Conservation (phyloP, 352 stramenopile species). For the Globisporangium heterothallicum region DNA sequence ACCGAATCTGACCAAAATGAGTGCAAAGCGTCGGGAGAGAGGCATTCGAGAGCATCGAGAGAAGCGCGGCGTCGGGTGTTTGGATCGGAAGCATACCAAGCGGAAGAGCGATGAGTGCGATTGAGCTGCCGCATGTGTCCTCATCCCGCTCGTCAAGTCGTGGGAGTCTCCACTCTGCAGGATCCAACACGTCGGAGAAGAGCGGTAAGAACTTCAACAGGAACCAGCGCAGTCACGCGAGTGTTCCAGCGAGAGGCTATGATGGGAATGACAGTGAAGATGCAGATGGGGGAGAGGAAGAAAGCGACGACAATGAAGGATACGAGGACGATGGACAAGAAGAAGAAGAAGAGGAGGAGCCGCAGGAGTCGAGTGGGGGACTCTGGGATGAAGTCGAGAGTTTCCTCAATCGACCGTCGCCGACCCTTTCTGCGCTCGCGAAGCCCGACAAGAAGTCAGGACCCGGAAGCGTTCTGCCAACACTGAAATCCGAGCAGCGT, state of each 20-base stretch:
- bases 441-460: slow-evolving; percentile 25
- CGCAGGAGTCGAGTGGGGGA: slow-evolving; percentile 36
- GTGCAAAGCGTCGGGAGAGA: too few species aligned
- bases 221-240: slow-evolving; percentile 19
- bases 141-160: slow-evolving; percentile 41
- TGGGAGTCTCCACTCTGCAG: slow-evolving; percentile 35
- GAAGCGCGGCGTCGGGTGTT: too few species aligned
- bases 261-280: slow-evolving; percentile 17
- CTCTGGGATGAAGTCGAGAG: slow-evolving; percentile 73
- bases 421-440: slow-evolving; percentile 37
- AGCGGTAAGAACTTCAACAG: slow-evolving; percentile 24
- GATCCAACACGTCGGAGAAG: slow-evolving; percentile 30
- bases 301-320: slow-evolving; percentile 10
- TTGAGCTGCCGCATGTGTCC: slow-evolving; percentile 49
- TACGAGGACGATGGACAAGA: slow-evolving; percentile 13
- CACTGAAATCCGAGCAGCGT: slow-evolving; percentile 20
- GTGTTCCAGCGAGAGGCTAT: not conserved
- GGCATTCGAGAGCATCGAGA: too few species aligned
- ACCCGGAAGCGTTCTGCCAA: slow-evolving; percentile 32
- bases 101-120: slow-evolving; percentile 27
- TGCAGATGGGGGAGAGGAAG: slow-evolving; percentile 15
- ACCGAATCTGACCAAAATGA: too few species aligned
- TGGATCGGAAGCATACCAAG: too few species aligned
- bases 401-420: slow-evolving; percentile 69
- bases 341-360: slow-evolving; percentile 24